A percentile compares a stretch with the other conserved stretches of the same genome.
phyloP scores from a whole-genome alignment of 169 alveolate genomes.

The Theileria orientalis region DNA sequence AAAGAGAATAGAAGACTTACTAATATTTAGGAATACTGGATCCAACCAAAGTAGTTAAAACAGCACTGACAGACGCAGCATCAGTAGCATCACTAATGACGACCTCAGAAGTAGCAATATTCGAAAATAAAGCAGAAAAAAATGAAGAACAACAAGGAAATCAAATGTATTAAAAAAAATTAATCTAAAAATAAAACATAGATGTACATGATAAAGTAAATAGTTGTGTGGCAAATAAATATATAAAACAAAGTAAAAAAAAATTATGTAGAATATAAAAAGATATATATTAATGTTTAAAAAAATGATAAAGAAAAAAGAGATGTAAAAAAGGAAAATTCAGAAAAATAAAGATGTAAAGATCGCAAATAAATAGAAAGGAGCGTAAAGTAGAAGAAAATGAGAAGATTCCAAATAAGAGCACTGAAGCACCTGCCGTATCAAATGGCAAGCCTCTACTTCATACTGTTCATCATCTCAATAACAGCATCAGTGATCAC shows the following conservation, averaged over 20 bases:
- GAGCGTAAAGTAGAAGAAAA: not conserved
- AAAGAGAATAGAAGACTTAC: too few species aligned
- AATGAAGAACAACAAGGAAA: constrained; percentile 62
- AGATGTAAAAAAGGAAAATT: too few species aligned
- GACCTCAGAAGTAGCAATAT: constrained; percentile 96
- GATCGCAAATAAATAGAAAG: not conserved
- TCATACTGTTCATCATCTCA: constrained; percentile 29
- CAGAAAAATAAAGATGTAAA: too few species aligned
- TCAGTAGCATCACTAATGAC: constrained; percentile 97
- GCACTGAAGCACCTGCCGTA: constrained; percentile 3
- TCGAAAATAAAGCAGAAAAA: constrained; percentile 76
- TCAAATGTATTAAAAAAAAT: constrained; percentile 65
- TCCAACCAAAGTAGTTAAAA: constrained; percentile 98
- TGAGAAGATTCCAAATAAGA: constrained; percentile 3
- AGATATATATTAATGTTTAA: too few species aligned
- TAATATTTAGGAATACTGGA: constrained; percentile 91
- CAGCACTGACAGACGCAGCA: constrained; percentile 97
- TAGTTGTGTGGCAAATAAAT: not conserved
- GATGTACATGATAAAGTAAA: not conserved
- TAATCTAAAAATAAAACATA: not conserved
- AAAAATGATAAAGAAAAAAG: too few species aligned
- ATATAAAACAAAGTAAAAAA: too few species aligned
- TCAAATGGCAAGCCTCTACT: constrained; percentile 41
- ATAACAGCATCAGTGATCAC: constrained; percentile 26
- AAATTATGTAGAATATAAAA: too few species aligned